Base-by-base conservation (phyloP, 192 early-diverging fungal genomes). In the Phycomyces nitens region DNA sequence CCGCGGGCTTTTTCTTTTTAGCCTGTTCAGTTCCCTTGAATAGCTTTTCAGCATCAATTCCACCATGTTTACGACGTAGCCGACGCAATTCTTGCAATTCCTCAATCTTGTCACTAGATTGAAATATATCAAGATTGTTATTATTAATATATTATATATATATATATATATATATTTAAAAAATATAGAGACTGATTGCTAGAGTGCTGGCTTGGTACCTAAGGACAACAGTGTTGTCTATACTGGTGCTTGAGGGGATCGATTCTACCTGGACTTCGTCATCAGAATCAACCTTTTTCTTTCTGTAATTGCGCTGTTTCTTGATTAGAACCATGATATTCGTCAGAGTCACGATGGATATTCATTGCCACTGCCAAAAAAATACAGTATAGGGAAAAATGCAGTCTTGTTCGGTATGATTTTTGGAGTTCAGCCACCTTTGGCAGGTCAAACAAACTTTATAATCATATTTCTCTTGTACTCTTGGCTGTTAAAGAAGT, bases 11-110 rank as follows among this genome's bases (percentile, higher is more conserved):
- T 26, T 74, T 70, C 38, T 81, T 82, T 53, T 81, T 77, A 62
- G 82, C 79, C 42, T 84, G 80, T 14, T 70, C 66, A 29, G 84
- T 81, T 26, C 86, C 86, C 12, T 79, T 73, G 5, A 76, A 54
- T 20, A 89, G 71, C 62, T 88, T 83, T 39, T 77, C 66, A 5
- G 74, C 67, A 52, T 83, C 84, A 9, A 89, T 73, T 5, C 86
- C 88, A 55, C 78, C 63, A 20, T 73, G 75, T 40, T 81, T 80
- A 50, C 75, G 74, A 41, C 88, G 81, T 50, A 79, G 62, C 51
- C 79, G 80, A 21, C 88, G 77, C 26, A 89, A 65, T 56, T 89
- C 86, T 3, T 79, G 49, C 14, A 85, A 40, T 44, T 85, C 83
- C 58, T 85, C 83, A 20, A 85, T 65, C 27, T 75, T 74, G 26